Evolutionary conservation across 78 protist genomes (phyloP).

Genomic region (Dictyostelium discoideum): dicty_2.7 NC_007089.4:5928501-5929000

Average conservation of each 20-base stretch:
- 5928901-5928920: conserved; percentile 59
- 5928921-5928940: conserved; percentile 74
- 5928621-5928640: conserved; percentile 52
- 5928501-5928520: conserved; percentile 53
- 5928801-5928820: conserved; percentile 53
- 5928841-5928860: conserved; percentile 68
- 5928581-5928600: conserved; percentile 26
- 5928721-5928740: conserved; percentile 82
- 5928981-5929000: conserved; percentile 24
- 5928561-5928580: conserved; percentile 51
- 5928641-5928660: conserved; percentile 66
- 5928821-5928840: conserved; percentile 67
- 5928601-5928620: not conserved
- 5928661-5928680: conserved; percentile 72
- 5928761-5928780: conserved; percentile 48
- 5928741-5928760: conserved; percentile 47
- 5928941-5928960: conserved; percentile 74
- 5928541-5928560: conserved; percentile 69
- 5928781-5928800: conserved; percentile 57
- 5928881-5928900: conserved; percentile 71
- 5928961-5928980: conserved; percentile 17
- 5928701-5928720: conserved; percentile 71
- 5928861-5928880: conserved; percentile 73
- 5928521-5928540: conserved; percentile 83
- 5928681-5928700: conserved; percentile 77